These are phyloP conservation scores for Posidonia australis DNA, from an alignment of 106 monocot species.

Conservation along the genomic window DNA sequence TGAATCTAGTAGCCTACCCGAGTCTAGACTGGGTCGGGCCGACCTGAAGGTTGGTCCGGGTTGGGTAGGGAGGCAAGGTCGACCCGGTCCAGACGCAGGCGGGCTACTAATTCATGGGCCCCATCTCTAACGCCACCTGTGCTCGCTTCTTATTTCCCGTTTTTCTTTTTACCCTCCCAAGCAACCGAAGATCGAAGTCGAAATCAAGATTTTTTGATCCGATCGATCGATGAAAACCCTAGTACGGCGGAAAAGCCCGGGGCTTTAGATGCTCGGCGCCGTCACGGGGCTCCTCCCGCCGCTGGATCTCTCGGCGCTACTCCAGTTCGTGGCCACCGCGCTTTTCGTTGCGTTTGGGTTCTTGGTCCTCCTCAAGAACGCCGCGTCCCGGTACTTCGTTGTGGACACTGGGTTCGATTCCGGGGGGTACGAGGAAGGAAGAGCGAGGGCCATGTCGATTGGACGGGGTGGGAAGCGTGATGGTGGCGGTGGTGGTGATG, in stretches of 20 bases:
- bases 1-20: too few relatives aligned
- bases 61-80: too few relatives aligned
- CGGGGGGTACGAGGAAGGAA: background rate
- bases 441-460: conserved; percentile 11
- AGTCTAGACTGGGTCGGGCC: too few relatives aligned
- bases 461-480: background rate
- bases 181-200: background rate
- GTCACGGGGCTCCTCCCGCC: conserved; percentile 5
- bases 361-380: conserved; percentile 18
- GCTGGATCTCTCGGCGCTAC: conserved; percentile 30
- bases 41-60: too few relatives aligned
- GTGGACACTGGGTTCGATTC: conserved; percentile 13
- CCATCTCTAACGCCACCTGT: too few relatives aligned
- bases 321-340: conserved; percentile 28
- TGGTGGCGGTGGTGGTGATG: background rate
- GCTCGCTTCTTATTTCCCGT: too few relatives aligned
- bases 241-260: conserved; percentile 2
- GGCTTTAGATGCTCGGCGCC: conserved; percentile 40
- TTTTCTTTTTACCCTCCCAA: too few relatives aligned
- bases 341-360: conserved; percentile 25
- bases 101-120: too few relatives aligned
- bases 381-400: conserved; percentile 29
- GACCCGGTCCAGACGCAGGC: too few relatives aligned
- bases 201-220: background rate
- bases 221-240: conserved; percentile 31